Evolutionary conservation across 176 grass and related monocot genomes (phyloP).

Genomic region (Hsuehochloa calcarea): DNA sequence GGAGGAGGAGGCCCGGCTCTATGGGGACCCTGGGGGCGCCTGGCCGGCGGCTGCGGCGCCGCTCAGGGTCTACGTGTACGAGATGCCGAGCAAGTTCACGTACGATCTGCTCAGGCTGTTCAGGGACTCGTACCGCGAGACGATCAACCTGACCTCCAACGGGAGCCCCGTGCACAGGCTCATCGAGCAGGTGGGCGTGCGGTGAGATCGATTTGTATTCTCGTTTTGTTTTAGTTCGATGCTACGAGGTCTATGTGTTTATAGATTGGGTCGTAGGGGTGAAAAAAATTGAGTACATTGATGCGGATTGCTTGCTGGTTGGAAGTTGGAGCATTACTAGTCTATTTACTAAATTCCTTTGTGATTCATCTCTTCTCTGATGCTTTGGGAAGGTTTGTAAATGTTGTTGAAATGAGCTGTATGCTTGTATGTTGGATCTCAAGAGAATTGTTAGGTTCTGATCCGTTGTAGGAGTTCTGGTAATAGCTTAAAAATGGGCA

Average conservation of each 20-base stretch:
- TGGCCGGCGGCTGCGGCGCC: constrained; percentile 52
- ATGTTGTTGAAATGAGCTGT: background rate
- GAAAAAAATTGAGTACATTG: background rate
- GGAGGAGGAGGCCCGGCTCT: constrained; percentile 54
- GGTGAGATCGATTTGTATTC: constrained; percentile 20
- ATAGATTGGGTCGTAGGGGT: background rate
- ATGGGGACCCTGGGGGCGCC: constrained; percentile 42
- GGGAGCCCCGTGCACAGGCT: constrained; percentile 97
- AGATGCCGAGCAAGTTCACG: constrained; percentile 95
- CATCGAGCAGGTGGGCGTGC: constrained; percentile 78
- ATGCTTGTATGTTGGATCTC: constrained; percentile 6
- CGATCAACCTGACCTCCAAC: constrained; percentile 89
- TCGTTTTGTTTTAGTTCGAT: background rate
- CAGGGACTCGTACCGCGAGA: constrained; percentile 82
- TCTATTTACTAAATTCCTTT: background rate
- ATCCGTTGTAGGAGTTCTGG: background rate
- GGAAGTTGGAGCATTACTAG: background rate
- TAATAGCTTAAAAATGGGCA: background rate
- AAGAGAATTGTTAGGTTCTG: background rate
- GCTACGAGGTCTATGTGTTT: background rate
- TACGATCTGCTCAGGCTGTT: constrained; percentile 88
- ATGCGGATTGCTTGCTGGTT: background rate
- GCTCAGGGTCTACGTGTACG: constrained; percentile 88
- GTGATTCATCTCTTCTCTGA: background rate
- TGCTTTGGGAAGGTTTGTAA: background rate